phyloP scores from a whole-genome alignment of 192 early-diverging fungal species.

The Coemansia sp. region DNA sequence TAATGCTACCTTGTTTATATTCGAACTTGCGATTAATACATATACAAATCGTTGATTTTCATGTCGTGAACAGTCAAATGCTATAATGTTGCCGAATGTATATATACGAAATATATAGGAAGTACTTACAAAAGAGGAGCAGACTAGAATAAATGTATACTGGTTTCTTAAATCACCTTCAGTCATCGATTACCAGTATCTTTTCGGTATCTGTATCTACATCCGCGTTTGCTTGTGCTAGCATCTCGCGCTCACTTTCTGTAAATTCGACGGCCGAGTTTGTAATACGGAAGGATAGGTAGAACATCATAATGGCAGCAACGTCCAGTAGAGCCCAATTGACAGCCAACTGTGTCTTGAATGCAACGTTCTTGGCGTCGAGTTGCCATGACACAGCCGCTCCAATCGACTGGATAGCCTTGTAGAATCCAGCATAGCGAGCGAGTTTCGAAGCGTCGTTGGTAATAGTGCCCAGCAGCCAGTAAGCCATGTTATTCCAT shows the following conservation, averaged over 20 bases:
- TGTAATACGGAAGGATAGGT: neutral
- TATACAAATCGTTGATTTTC: neutral
- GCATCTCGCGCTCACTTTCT: neutral
- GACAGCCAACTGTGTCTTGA: constrained; percentile 62
- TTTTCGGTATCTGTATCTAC: neutral
- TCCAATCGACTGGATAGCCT: constrained; percentile 73
- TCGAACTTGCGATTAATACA: neutral
- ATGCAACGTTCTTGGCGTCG: constrained; percentile 76
- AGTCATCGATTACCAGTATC: neutral
- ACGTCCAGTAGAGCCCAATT: constrained; percentile 74
- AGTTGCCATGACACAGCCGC: constrained; percentile 63
- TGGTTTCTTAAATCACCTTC: neutral
- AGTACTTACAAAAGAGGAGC: neutral
- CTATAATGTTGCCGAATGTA: neutral
- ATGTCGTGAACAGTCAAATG: neutral
- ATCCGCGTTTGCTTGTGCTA: neutral
- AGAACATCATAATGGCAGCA: constrained; percentile 2
- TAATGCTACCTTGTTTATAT: neutral
- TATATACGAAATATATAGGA: neutral
- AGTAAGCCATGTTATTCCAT: constrained; percentile 74
- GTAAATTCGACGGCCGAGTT: neutral
- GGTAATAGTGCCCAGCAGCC: constrained; percentile 76
- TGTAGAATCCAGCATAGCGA: constrained; percentile 78
- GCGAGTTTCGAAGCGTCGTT: constrained; percentile 67
- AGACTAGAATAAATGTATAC: neutral